Evolutionary conservation across 495 filamentous ascomycete species (phyloP).

Genomic region (Talaromyces trachyspermus): DNA sequence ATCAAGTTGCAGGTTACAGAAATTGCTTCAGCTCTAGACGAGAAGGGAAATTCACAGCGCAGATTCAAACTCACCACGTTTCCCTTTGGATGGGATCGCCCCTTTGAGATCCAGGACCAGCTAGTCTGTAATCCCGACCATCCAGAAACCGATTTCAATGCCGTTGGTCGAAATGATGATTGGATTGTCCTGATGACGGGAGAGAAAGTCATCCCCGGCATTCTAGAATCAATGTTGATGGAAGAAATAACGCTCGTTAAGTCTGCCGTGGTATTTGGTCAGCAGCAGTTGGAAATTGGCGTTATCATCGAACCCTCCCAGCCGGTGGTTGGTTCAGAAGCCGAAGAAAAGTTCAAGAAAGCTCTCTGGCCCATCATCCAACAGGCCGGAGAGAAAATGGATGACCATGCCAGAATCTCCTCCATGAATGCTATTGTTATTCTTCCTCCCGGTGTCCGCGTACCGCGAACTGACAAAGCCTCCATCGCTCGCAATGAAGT

Average conservation of each 20-base stretch:
- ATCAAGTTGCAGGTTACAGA: conserved; percentile 16
- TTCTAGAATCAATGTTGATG: conserved; percentile 20
- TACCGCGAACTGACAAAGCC: conserved; percentile 33
- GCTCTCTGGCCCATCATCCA: conserved; percentile 22
- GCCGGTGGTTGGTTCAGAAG: neutral
- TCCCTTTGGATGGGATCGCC: conserved; percentile 18
- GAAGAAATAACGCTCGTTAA: conserved; percentile 11
- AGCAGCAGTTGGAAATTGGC: conserved; percentile 24
- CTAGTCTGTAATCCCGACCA: conserved; percentile 14
- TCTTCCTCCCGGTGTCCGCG: conserved; percentile 5
- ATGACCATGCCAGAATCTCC: conserved; percentile 22
- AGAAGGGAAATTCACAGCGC: neutral
- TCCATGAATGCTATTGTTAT: conserved; percentile 21
- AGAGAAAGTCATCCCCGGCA: conserved; percentile 27
- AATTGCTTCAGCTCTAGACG: neutral
- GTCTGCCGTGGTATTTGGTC: conserved; percentile 27
- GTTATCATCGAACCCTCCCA: conserved; percentile 22
- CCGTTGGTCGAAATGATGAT: conserved; percentile 29
- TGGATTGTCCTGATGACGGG: conserved; percentile 30
- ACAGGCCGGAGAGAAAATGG: conserved; percentile 15
- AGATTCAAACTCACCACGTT: conserved; percentile 14
- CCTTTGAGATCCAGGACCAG: conserved; percentile 25
- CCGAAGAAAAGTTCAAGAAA: conserved; percentile 11
- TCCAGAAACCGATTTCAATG: conserved; percentile 14
- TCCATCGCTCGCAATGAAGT: conserved; percentile 23